A percentile compares a stretch with the other conserved stretches of the same genome.
Evolutionary conservation across 345 rosid species (phyloP).

Genomic region (Eucalyptus curtisii): DNA sequence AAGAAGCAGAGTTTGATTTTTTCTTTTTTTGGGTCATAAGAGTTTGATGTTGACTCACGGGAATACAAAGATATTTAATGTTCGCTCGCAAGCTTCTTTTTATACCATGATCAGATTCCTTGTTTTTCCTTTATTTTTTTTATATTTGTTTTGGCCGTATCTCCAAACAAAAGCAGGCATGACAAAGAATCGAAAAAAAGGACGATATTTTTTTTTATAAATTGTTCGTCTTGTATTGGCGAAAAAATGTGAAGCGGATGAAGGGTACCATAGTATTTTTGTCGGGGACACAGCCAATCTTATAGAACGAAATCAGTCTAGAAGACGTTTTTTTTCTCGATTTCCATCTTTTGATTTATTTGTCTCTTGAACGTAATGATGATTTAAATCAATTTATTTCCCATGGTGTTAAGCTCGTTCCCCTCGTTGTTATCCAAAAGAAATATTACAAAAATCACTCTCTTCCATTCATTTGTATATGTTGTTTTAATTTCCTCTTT

Average conservation of each 20-base stretch:
- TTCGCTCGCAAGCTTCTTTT: background rate
- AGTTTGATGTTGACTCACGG: background rate
- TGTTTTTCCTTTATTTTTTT: background rate
- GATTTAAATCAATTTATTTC: too few relatives aligned
- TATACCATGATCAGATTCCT: background rate
- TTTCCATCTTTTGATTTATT: background rate
- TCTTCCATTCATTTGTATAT: background rate
- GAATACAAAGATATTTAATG: background rate
- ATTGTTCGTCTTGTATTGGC: background rate
- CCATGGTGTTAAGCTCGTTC: background rate
- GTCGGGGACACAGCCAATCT: background rate
- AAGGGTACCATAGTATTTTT: background rate
- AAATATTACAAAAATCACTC: background rate
- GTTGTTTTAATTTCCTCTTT: too few relatives aligned
- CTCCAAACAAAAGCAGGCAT: background rate
- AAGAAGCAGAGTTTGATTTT: too few relatives aligned
- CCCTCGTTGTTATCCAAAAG: background rate
- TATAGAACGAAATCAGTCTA: background rate
- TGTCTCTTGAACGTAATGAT: background rate
- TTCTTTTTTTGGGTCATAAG: too few relatives aligned
- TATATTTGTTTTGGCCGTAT: background rate
- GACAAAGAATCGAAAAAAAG: background rate
- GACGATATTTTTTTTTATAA: background rate
- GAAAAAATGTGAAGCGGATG: background rate
- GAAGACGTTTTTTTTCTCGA: background rate